phyloP scores from a whole-genome alignment of 768 basidiomycete genomes.

The Suillus tomentosus region DNA sequence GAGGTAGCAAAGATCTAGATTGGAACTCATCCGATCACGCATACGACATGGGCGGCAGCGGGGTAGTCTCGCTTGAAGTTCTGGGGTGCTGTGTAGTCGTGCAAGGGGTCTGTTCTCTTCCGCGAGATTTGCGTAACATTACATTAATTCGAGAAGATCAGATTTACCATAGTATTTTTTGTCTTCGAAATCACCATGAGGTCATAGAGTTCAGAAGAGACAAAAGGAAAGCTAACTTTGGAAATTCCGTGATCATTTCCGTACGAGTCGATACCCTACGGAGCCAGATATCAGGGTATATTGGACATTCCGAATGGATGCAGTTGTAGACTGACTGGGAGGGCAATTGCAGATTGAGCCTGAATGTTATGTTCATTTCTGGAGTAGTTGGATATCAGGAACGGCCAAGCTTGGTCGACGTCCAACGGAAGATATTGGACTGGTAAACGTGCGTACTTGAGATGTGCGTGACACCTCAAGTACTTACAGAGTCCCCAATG shows the following conservation, averaged over 20 bases:
- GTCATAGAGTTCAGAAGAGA: neutral
- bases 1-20: neutral
- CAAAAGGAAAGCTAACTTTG: conserved; percentile 29
- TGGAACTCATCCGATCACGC: conserved; percentile 51
- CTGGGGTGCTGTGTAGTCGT: conserved; percentile 65
- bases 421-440: conserved; percentile 56
- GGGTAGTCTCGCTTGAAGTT: conserved; percentile 51
- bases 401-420: conserved; percentile 60
- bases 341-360: conserved; percentile 56
- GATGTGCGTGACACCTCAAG: neutral
- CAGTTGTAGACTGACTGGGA: conserved; percentile 36
- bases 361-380: conserved; percentile 53
- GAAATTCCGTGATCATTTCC: conserved; percentile 59
- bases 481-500: conserved; percentile 57
- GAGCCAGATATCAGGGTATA: neutral
- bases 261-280: conserved; percentile 52
- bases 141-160: neutral
- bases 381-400: conserved; percentile 51
- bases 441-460: conserved; percentile 5
- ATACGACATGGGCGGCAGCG: conserved; percentile 50
- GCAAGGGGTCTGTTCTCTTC: conserved; percentile 34
- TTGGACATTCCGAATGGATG: neutral
- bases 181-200: conserved; percentile 36
- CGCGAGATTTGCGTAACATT: conserved; percentile 2
- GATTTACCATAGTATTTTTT: conserved; percentile 45